These are phyloP conservation scores for Elongisporangium prolatum DNA, from an alignment of 352 stramenopile species.

Conservation along the genomic window DNA sequence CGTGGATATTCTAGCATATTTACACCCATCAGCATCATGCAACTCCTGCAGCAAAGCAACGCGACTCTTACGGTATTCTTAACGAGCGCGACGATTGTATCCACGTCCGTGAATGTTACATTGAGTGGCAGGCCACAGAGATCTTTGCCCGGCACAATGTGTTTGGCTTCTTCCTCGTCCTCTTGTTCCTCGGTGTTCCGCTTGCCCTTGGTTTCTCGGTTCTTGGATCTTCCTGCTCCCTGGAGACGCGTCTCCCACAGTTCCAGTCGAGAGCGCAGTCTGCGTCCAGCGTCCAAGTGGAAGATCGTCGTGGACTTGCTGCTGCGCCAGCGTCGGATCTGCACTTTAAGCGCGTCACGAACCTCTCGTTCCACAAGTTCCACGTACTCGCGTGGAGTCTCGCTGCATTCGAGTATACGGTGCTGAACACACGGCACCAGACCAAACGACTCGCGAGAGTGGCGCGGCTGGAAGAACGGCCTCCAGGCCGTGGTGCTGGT, in stretches of 20 bases:
- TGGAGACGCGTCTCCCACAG: constrained; percentile 48
- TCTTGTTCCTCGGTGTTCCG: constrained; percentile 12
- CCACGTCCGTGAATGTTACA: constrained; percentile 84
- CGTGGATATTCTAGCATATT: constrained; percentile 79
- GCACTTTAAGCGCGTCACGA: constrained; percentile 73
- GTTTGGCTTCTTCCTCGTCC: background rate
- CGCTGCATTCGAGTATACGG: constrained; percentile 48
- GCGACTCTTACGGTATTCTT: constrained; percentile 63
- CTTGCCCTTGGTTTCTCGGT: constrained; percentile 9
- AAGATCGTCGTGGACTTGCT: constrained; percentile 80
- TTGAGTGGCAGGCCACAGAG: constrained; percentile 84
- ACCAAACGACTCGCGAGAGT: constrained; percentile 19
- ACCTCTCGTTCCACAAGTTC: constrained; percentile 77
- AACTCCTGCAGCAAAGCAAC: background rate
- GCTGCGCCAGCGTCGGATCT: constrained; percentile 88
- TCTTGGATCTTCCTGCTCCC: constrained; percentile 1
- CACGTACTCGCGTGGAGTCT: constrained; percentile 48
- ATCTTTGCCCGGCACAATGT: constrained; percentile 19
- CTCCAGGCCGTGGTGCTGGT: constrained; percentile 78
- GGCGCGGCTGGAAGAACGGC: constrained; percentile 61
- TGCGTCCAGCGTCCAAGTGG: constrained; percentile 79
- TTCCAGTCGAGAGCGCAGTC: constrained; percentile 68
- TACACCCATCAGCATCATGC: constrained; percentile 1
- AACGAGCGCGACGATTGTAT: constrained; percentile 74
- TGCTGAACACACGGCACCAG: constrained; percentile 47